These are phyloP conservation scores for Trichoderma atroviride DNA, from an alignment of 2,329 filamentous ascomycete genomes.

Conservation along the genomic window DNA sequence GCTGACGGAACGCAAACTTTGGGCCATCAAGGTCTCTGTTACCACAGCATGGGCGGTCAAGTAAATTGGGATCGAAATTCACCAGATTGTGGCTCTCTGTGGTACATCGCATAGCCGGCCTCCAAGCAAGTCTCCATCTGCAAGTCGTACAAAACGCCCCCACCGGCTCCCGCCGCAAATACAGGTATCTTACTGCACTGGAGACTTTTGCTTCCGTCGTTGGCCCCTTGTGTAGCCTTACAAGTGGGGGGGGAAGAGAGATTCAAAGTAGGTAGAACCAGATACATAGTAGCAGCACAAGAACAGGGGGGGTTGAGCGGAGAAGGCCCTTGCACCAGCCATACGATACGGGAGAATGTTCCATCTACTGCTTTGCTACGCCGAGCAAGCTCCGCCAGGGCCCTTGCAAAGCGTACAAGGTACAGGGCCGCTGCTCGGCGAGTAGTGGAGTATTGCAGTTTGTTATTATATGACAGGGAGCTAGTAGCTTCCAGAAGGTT, in stretches of 20 bases:
- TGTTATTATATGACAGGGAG: constrained; percentile 4
- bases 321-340: constrained; percentile 5
- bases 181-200: background rate
- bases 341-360: constrained; percentile 21
- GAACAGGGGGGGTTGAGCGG: background rate
- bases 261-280: background rate
- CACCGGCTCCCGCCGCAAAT: background rate
- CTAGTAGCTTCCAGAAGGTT: constrained; percentile 17
- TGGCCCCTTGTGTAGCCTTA: constrained; percentile 16
- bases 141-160: constrained; percentile 7
- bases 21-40: constrained; percentile 20
- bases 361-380: background rate
- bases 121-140: background rate
- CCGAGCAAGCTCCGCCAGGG: background rate
- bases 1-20: constrained; percentile 4
- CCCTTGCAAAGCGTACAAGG: background rate
- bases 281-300: constrained; percentile 13
- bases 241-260: background rate
- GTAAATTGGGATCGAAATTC: background rate
- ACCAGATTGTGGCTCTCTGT: constrained; percentile 7
- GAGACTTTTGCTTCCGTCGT: background rate
- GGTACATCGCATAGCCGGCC: constrained; percentile 21
- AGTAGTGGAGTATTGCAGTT: constrained; percentile 20
- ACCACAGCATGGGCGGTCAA: constrained; percentile 19
- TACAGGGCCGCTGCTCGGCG: constrained; percentile 10